Conservation (phyloP, 2,329 filamentous ascomycete species). For the Trichoderma pleuroti region DNA sequence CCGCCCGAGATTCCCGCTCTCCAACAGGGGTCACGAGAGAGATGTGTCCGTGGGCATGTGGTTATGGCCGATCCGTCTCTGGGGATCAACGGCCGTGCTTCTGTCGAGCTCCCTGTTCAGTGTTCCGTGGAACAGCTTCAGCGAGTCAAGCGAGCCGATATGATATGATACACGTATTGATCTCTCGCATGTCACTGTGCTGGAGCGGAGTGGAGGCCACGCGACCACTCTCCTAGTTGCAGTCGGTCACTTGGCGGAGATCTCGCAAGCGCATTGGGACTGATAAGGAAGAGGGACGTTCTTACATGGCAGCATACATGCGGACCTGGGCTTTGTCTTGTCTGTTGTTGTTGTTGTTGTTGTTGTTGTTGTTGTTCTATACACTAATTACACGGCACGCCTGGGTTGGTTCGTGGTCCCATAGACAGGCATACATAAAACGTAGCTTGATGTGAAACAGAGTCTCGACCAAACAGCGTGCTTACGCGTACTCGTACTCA, state of each 20-base stretch:
- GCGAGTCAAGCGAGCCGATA: conserved; percentile 3
- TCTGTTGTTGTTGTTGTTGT: too few species aligned
- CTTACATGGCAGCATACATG: neutral
- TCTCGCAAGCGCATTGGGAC: neutral
- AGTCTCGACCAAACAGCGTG: neutral
- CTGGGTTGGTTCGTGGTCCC: neutral
- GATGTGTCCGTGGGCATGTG: conserved; percentile 9
- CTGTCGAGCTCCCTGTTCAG: neutral
- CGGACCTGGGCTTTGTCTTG: neutral
- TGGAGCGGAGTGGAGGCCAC: neutral
- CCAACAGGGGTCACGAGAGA: conserved; percentile 1
- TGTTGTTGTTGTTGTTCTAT: too few species aligned
- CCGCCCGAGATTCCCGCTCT: conserved; percentile 9
- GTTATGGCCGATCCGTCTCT: neutral
- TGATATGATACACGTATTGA: conserved; percentile 9
- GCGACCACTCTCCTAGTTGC: conserved; percentile 1
- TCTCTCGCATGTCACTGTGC: conserved; percentile 12
- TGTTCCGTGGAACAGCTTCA: neutral
- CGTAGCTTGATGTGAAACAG: conserved; percentile 7
- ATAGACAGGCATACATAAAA: conserved; percentile 3
- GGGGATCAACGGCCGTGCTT: neutral
- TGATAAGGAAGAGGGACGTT: neutral
- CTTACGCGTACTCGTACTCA: neutral
- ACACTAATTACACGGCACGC: neutral
- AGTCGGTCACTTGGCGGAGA: neutral